Percentiles rank a stretch among this genome's conserved stretches.
phyloP scores from a whole-genome alignment of 768 basidiomycete genomes.

The Amanita inopinata region DNA sequence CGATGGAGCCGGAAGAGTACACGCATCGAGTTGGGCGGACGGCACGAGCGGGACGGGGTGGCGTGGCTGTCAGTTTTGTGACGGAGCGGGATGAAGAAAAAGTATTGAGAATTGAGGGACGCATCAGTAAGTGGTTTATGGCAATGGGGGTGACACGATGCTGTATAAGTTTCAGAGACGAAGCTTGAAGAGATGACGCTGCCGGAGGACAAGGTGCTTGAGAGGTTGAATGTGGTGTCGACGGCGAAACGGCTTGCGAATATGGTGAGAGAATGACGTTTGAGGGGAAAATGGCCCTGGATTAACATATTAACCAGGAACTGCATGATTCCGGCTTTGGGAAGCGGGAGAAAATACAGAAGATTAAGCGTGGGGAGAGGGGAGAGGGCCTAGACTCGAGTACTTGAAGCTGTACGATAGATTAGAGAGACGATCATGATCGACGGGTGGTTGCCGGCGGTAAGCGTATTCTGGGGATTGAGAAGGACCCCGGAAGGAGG shows the following conservation, averaged over 20 bases:
- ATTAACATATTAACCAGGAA: constrained; percentile 35
- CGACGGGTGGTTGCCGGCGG: too few relatives aligned
- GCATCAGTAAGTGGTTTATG: constrained; percentile 56
- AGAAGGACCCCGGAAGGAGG: too few relatives aligned
- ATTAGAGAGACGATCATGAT: constrained; percentile 1
- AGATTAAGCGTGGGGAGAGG: constrained; percentile 39
- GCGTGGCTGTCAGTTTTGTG: constrained; percentile 88
- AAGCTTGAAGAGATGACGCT: constrained; percentile 66
- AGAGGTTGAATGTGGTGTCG: constrained; percentile 80
- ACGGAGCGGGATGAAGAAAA: constrained; percentile 88
- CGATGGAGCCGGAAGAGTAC: constrained; percentile 85
- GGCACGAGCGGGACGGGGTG: constrained; percentile 82
- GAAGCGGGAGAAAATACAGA: constrained; percentile 75
- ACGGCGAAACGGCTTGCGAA: constrained; percentile 89
- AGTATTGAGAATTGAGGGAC: constrained; percentile 72
- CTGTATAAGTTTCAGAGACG: constrained; percentile 39
- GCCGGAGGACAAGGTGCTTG: constrained; percentile 74
- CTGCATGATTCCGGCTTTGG: constrained; percentile 87
- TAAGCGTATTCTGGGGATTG: too few relatives aligned
- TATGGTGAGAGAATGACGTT: constrained; percentile 58
- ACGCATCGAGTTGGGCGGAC: constrained; percentile 93
- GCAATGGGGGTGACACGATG: not conserved
- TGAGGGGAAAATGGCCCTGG: not conserved
- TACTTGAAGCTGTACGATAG: not conserved
- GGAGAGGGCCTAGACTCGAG: constrained; percentile 9